Evolutionary conservation across 805 yeast genomes (phyloP).

Genomic region (Suhomyces emberorum): DNA sequence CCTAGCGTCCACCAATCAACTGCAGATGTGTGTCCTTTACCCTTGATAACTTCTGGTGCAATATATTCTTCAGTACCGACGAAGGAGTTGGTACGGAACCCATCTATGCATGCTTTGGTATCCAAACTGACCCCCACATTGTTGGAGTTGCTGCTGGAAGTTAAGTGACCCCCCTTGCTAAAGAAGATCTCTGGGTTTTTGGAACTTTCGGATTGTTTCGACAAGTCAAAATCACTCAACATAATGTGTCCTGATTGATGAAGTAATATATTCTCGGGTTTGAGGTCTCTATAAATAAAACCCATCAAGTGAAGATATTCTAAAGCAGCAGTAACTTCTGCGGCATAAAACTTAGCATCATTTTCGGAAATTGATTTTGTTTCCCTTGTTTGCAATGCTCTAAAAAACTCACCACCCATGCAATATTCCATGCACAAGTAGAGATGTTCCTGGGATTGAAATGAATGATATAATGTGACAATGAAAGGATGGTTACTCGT

Average conservation of each 20-base stretch:
- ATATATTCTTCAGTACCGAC: constrained; percentile 99
- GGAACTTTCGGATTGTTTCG: constrained; percentile 78
- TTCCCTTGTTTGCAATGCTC: constrained; percentile 89
- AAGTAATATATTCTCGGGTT: constrained; percentile 90
- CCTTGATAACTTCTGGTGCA: constrained; percentile 97
- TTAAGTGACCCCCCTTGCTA: constrained; percentile 17
- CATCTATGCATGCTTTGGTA: constrained; percentile 92
- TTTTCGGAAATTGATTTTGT: constrained; percentile 80
- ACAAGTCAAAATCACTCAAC: constrained; percentile 94
- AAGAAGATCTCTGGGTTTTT: constrained; percentile 71
- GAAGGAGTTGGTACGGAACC: constrained; percentile 94
- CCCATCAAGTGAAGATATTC: constrained; percentile 97
- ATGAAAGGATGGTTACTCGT: constrained; percentile 96
- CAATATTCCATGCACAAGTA: constrained; percentile 98
- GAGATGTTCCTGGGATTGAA: constrained; percentile 87
- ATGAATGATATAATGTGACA: constrained; percentile 92
- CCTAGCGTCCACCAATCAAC: constrained; percentile 99
- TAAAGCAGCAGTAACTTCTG: constrained; percentile 95
- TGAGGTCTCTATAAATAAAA: constrained; percentile 90
- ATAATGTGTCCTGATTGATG: constrained; percentile 98
- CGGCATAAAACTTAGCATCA: constrained; percentile 91
- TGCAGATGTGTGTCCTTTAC: constrained; percentile 95
- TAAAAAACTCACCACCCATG: constrained; percentile 98
- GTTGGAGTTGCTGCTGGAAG: constrained; percentile 26
- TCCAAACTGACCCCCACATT: constrained; percentile 52